Evolutionary conservation across 2,329 filamentous ascomycete genomes (phyloP), one percentile per base, ranked within the genome.

Genomic region (Fusarium sp.): DNA sequence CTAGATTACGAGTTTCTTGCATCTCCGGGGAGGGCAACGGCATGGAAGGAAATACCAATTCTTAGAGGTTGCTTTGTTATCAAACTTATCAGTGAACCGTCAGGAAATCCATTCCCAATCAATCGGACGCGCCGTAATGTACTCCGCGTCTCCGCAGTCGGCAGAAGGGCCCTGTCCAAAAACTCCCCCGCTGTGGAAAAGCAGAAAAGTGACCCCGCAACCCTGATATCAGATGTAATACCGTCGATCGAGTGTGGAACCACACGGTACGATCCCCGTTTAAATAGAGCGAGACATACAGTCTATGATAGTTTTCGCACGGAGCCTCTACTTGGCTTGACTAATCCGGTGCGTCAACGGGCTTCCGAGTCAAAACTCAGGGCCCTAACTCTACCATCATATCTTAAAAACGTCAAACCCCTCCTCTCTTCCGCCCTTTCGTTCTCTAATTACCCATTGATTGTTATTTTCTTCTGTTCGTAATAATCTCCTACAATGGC

Each of bases 401-500:
- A 71, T 70, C 54, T 57, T 65, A 43, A 65, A 64, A 70, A 53
- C 54, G 50, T 46, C 56, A 23, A 61, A 32, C 58, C 33, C 53
- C 61, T 50, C 55, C n/a, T 43, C 37, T 46, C 32, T 14, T 13
- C 27, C 40, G 53, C 40, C 57, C 23, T 41, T 50, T 47, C 25
- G 27, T 30, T 47, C 23, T 51, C 47, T 19, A 35, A 30, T 20
- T 20, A 23, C 45, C 39, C 32, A 40, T 54, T 67, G 20, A 46
- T 22, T 56, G 30, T 60, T 47, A 22, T 47, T 35, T 51, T 51
- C 35, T 51, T 27, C 33, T 54, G 23, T 51, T 33, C 19, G 43
- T 32, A 22, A 46, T 52, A 45, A 46, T 50, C 43, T 45, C 35
- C 67, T 41, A 76, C 65, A 68, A 86, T 87, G 85, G 79, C 84